These are phyloP conservation scores for Neocallimastix lanati DNA, from an alignment of 192 early-diverging fungal species.

Conservation along the genomic window DNA sequence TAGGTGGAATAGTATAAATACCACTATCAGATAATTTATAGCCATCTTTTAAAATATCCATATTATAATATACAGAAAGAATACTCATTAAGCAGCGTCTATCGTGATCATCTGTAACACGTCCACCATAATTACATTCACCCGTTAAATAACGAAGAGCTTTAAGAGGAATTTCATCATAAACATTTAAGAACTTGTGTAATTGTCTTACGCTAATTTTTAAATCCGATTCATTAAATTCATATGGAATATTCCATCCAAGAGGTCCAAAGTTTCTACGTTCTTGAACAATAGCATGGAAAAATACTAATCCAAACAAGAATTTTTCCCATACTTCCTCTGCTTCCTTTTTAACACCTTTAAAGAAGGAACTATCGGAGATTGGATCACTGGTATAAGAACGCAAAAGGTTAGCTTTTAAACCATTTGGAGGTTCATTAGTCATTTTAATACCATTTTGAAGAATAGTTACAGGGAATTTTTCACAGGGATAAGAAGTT, in stretches of 20 bases:
- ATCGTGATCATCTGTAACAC: slow-evolving; percentile 38
- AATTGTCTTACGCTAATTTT: slow-evolving; percentile 37
- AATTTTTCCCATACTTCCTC: slow-evolving; percentile 32
- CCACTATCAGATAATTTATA: slow-evolving; percentile 37
- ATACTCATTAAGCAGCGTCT: slow-evolving; percentile 28
- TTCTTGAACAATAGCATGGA: slow-evolving; percentile 41
- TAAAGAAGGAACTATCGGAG: slow-evolving; percentile 36
- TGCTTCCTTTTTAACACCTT: slow-evolving; percentile 17
- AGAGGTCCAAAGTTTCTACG: slow-evolving; percentile 42
- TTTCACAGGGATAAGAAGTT: slow-evolving; percentile 34
- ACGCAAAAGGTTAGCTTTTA: slow-evolving; percentile 34
- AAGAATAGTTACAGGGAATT: slow-evolving; percentile 35
- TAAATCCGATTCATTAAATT: slow-evolving; percentile 29
- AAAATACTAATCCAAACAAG: slow-evolving; percentile 38
- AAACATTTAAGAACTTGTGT: not conserved
- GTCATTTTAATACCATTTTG: slow-evolving; percentile 48
- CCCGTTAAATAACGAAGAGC: slow-evolving; percentile 4
- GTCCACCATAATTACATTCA: slow-evolving; percentile 42
- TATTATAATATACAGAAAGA: slow-evolving; percentile 26
- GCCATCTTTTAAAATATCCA: slow-evolving; percentile 23
- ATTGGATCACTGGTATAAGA: slow-evolving; percentile 38
- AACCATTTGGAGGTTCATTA: slow-evolving; percentile 42
- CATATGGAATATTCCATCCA: slow-evolving; percentile 11
- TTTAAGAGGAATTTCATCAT: not conserved
- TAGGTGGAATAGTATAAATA: slow-evolving; percentile 27